phyloP scores from a whole-genome alignment of 345 rosid genomes.

The Melaleuca alternifolia region DNA sequence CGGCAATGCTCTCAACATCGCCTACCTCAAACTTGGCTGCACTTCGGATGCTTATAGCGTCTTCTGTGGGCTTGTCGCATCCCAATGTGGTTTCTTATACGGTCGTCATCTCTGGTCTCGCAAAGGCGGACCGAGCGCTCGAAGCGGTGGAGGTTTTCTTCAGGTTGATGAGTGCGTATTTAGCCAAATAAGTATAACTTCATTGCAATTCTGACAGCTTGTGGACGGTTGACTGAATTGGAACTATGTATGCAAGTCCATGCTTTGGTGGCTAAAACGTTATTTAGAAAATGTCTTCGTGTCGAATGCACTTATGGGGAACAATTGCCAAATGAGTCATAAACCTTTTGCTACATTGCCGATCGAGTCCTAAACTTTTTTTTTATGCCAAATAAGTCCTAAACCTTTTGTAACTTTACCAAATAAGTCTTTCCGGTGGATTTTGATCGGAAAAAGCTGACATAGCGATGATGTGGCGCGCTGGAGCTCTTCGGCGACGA shows the following conservation, averaged over 20 bases:
- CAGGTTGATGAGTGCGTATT: constrained; percentile 28
- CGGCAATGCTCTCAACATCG: constrained; percentile 37
- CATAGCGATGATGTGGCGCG: no score
- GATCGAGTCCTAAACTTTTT: no score
- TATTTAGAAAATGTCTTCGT: constrained; percentile 32
- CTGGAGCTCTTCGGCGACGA: no score
- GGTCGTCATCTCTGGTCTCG: constrained; percentile 46
- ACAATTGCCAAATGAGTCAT: no score
- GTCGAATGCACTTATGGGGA: constrained; percentile 49
- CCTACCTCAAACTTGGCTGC: constrained; percentile 58
- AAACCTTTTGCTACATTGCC: no score
- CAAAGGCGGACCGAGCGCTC: constrained; percentile 30
- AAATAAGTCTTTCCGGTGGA: no score
- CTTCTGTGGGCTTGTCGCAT: constrained; percentile 29
- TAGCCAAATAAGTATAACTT: constrained; percentile 38
- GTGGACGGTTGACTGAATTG: constrained; percentile 21
- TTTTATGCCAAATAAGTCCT: no score
- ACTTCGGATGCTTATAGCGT: constrained; percentile 35
- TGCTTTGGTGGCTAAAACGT: constrained; percentile 25
- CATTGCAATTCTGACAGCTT: constrained; percentile 45
- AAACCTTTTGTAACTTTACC: no score
- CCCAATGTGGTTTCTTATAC: constrained; percentile 64
- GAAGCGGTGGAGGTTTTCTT: constrained; percentile 40
- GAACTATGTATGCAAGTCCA: constrained; percentile 39
- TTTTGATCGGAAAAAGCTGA: no score